These are phyloP conservation scores for Trichoderma harzianum DNA, from an alignment of 2,329 filamentous ascomycete species.

Conservation along the genomic window DNA sequence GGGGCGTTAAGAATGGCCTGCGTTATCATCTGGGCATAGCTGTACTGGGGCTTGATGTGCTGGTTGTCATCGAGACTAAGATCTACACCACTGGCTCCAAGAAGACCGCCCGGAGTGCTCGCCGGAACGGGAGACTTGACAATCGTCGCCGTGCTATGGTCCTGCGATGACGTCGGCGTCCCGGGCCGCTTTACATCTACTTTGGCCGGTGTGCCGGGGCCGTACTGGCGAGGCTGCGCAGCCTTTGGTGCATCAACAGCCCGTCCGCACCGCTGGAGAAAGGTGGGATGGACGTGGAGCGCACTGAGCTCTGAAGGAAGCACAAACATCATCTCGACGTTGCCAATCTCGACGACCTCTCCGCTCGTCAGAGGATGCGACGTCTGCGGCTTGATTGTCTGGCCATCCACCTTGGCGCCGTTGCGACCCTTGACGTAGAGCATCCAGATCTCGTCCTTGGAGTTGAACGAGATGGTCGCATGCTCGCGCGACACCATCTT, in stretches of 20 bases:
- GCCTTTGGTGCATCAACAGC: slow-evolving; percentile 31
- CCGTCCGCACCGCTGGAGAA: slow-evolving; percentile 65
- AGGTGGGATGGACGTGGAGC: slow-evolving; percentile 65
- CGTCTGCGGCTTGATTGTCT: slow-evolving; percentile 62
- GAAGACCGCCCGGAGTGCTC: slow-evolving; percentile 37
- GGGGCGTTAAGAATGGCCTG: slow-evolving; percentile 87
- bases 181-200: slow-evolving; percentile 58
- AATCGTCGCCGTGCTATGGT: slow-evolving; percentile 22
- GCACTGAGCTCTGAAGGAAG: slow-evolving; percentile 70
- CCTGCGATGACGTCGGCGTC: slow-evolving; percentile 52
- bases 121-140: slow-evolving; percentile 33
- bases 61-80: slow-evolving; percentile 79
- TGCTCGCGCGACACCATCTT: slow-evolving; percentile 78
- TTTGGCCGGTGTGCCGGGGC: slow-evolving; percentile 57
- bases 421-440: slow-evolving; percentile 88
- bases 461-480: slow-evolving; percentile 70
- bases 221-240: slow-evolving; percentile 35
- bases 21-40: slow-evolving; percentile 94
- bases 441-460: slow-evolving; percentile 70
- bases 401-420: slow-evolving; percentile 79
- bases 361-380: slow-evolving; percentile 72
- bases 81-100: slow-evolving; percentile 58
- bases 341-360: slow-evolving; percentile 85
- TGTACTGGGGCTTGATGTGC: slow-evolving; percentile 92
- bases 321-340: slow-evolving; percentile 98